These are phyloP conservation scores for Aspergillus phoenicis DNA, from an alignment of 2,329 filamentous ascomycete genomes.

Conservation along the genomic window DNA sequence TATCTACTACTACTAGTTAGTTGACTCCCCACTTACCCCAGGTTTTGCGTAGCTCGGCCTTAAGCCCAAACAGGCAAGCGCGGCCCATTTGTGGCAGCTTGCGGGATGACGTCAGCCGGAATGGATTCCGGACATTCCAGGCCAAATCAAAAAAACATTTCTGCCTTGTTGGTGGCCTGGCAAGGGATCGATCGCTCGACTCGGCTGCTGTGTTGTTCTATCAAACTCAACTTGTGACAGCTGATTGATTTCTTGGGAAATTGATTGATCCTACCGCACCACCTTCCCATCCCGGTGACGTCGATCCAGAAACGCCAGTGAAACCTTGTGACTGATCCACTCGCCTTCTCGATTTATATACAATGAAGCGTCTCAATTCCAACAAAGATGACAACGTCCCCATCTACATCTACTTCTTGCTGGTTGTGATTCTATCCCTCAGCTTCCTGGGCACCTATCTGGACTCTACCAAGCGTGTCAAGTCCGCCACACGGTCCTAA, in stretches of 20 bases:
- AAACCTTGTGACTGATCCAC: not conserved
- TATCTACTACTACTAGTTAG: not conserved
- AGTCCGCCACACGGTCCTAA: slow-evolving; percentile 2
- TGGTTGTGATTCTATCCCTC: slow-evolving; percentile 30
- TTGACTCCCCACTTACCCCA: slow-evolving; percentile 11
- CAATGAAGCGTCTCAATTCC: slow-evolving; percentile 28
- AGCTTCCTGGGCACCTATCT: slow-evolving; percentile 28
- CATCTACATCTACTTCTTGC: slow-evolving; percentile 32
- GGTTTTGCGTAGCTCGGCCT: slow-evolving; percentile 1
- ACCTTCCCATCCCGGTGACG: slow-evolving; percentile 22
- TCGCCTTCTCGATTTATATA: not conserved
- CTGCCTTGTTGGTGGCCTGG: too few relatives aligned
- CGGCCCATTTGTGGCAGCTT: not conserved
- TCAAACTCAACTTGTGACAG: too few relatives aligned
- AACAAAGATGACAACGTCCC: slow-evolving; percentile 30
- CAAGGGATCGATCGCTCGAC: too few relatives aligned
- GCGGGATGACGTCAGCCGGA: slow-evolving; percentile 25
- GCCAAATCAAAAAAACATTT: too few relatives aligned
- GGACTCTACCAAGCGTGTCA: slow-evolving; percentile 20
- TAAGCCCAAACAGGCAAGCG: slow-evolving; percentile 4
- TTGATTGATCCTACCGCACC: not conserved
- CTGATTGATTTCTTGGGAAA: too few relatives aligned
- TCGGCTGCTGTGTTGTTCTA: too few relatives aligned
- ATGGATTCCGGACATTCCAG: not conserved
- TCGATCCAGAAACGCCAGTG: slow-evolving; percentile 14